Evolutionary conservation across 768 basidiomycete genomes (phyloP).

Genomic region (Trametes coccinea): DNA sequence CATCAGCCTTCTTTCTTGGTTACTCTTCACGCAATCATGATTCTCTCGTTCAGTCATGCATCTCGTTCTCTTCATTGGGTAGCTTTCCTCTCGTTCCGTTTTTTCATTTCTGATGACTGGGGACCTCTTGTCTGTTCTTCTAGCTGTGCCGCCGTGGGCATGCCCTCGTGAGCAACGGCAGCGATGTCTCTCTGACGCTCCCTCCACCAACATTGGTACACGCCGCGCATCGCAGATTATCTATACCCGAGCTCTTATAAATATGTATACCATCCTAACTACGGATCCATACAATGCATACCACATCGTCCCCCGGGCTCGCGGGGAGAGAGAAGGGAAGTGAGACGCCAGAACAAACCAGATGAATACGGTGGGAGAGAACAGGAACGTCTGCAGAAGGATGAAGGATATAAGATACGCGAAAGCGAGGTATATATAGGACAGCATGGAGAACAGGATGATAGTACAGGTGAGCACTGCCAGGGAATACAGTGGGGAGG

Average conservation of each 20-base stretch:
- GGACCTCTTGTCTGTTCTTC: constrained; percentile 12
- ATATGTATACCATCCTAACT: constrained; percentile 23
- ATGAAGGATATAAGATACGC: too few relatives aligned
- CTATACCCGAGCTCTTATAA: constrained; percentile 22
- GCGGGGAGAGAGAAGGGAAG: background rate
- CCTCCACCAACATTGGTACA: background rate
- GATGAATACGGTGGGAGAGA: too few relatives aligned
- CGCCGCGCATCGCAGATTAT: constrained; percentile 13
- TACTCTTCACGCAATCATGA: background rate
- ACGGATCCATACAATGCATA: constrained; percentile 9
- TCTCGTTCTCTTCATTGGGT: background rate
- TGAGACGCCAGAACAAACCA: background rate
- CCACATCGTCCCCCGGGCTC: background rate
- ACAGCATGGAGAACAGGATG: too few relatives aligned
- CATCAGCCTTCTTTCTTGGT: constrained; percentile 11
- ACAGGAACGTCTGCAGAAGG: too few relatives aligned
- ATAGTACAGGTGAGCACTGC: too few relatives aligned
- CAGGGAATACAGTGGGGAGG: background rate
- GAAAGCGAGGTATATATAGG: too few relatives aligned
- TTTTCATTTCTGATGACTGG: background rate
- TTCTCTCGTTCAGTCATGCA: background rate
- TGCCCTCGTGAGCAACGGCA: background rate
- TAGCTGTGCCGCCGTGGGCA: background rate
- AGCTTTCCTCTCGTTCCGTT: background rate
- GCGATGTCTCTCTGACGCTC: background rate